Evolutionary conservation across 352 stramenopile species (phyloP), one percentile per base, ranked within the genome.

Genomic region (Pythium rishiriense): DNA sequence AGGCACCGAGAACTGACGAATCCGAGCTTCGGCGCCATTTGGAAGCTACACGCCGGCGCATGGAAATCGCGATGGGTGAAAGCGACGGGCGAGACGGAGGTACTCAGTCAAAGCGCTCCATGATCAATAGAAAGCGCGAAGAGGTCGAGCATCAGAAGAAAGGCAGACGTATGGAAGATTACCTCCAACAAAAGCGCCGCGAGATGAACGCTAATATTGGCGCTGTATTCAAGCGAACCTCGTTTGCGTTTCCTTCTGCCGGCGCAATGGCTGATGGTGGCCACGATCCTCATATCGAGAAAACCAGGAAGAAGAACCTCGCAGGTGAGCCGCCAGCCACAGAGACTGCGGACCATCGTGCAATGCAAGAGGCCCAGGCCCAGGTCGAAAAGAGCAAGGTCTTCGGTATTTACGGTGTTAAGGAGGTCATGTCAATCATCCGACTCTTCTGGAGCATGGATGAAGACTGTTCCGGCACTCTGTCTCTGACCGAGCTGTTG

Each of bases 401-500:
- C 10, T 91, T 91, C 64, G 83, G 83, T 2, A 88, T 87, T 45
- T 91, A 91, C 66, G 72, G 68, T 11, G 79, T 87, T 21, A 72
- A 76, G 14, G 83, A 91, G 51, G 81, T 89, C 29, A 91, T 91
- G 83, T 84, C 81, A 5, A 72, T 91, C 6, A 85, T 91, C 26
- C 80, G 83, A 0, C 70, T 91, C 5, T 91, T 91, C 57, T 86
- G 77, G 76, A 78, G 69, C 37, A 88, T 91, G 74, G 81, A 91
- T 49, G 69, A 76, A n/a, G 83, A 91, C 48, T 58, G 64, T 53
- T 91, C 83, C 14, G 83, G 83, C 0, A 73, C 66, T n/a, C 77
- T 91, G 17, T 76, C 77, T 15, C 51, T 88, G 46, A 26, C 49
- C 1, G 83, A 91, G 54, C 57, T 91, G 31, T 72, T 87, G 15